Conservation (phyloP, 1,284 basidiomycete species). For the Pascua sp. region DNA sequence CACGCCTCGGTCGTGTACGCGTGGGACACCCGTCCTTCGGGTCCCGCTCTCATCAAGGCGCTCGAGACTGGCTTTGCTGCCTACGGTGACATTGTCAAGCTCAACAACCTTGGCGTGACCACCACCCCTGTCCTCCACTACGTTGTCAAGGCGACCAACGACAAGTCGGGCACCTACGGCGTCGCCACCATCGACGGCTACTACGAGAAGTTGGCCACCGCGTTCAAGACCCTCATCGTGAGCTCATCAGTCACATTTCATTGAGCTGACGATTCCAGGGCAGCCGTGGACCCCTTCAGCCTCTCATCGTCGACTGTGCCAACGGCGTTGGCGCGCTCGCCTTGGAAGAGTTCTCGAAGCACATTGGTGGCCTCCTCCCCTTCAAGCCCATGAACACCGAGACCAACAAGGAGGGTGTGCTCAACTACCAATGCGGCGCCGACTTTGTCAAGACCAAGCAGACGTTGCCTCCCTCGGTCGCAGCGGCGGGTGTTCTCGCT, state of each 20-base stretch:
- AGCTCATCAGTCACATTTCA: constrained; percentile 49
- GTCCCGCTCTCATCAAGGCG: constrained; percentile 72
- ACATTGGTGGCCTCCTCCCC: constrained; percentile 36
- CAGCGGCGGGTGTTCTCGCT: constrained; percentile 53
- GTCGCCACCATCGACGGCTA: constrained; percentile 83
- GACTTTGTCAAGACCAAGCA: constrained; percentile 97
- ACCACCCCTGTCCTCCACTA: constrained; percentile 97
- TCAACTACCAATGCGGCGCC: constrained; percentile 88
- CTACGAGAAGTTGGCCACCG: constrained; percentile 74
- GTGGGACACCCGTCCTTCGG: constrained; percentile 88
- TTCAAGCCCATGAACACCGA: constrained; percentile 63
- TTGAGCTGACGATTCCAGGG: constrained; percentile 46
- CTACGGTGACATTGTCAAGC: constrained; percentile 49
- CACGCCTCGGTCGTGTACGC: constrained; percentile 84
- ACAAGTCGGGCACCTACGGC: constrained; percentile 66
- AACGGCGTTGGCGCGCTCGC: constrained; percentile 90
- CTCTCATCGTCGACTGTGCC: constrained; percentile 85
- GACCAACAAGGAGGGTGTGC: constrained; percentile 63
- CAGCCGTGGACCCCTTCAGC: constrained; percentile 54
- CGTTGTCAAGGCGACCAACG: constrained; percentile 82
- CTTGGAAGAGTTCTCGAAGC: constrained; percentile 59
- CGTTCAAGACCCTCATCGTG: constrained; percentile 84
- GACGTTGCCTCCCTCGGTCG: constrained; percentile 61
- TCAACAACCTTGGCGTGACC: constrained; percentile 63
- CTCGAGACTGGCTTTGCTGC: constrained; percentile 78